Evolutionary conservation across 257 asterid genomes (phyloP).

Genomic region (Solanum arcanum): DNA sequence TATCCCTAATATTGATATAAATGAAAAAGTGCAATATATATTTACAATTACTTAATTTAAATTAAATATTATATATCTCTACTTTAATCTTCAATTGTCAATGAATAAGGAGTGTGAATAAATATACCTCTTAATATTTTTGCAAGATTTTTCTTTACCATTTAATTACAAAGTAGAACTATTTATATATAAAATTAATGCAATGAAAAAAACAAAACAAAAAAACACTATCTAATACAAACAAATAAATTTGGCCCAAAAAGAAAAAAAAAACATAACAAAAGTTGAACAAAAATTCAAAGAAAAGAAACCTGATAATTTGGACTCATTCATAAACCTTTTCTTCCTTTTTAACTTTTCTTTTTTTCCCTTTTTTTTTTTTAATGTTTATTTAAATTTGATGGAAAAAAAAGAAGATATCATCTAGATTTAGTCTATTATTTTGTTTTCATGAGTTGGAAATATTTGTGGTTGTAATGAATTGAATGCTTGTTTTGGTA

Average conservation of each 20-base stretch:
- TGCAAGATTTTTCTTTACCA: neutral
- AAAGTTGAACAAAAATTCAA: neutral
- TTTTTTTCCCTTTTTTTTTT: neutral
- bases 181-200: neutral
- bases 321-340: neutral
- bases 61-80: neutral
- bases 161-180: neutral
- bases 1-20: neutral
- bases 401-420: neutral
- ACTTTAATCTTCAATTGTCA: neutral
- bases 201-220: neutral
- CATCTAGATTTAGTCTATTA: neutral
- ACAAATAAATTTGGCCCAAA: neutral
- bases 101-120: neutral
- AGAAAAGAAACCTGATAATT: neutral
- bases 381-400: neutral
- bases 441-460: neutral
- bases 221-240: neutral
- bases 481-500: neutral
- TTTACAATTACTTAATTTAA: neutral
- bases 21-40: neutral
- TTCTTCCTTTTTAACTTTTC: neutral
- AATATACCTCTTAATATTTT: neutral
- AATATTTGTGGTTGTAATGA: slow-evolving; percentile 1
- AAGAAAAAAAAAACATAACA: neutral